These are phyloP conservation scores for Heliamphora exappendiculata DNA, from an alignment of 148 eudicot species.

Conservation along the genomic window DNA sequence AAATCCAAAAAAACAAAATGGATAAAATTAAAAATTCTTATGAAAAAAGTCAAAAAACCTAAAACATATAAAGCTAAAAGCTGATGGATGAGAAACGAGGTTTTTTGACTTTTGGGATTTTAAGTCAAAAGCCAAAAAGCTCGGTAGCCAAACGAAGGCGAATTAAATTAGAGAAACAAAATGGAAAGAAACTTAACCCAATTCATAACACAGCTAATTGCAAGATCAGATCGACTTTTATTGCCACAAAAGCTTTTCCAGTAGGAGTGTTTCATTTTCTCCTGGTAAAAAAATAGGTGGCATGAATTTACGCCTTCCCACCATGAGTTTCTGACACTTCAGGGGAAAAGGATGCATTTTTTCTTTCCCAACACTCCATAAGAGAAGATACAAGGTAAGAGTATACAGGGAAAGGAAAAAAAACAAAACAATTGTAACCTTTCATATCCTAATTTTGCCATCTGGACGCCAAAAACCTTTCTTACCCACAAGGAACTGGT, in stretches of 20 bases:
- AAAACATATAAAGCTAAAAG: no score
- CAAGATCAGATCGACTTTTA: not conserved
- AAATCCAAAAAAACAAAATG: no score
- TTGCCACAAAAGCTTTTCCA: not conserved
- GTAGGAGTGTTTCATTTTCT: not conserved
- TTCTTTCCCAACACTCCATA: not conserved
- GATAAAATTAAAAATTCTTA: no score
- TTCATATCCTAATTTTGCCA: slow-evolving; percentile 16
- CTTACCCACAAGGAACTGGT: slow-evolving; percentile 61
- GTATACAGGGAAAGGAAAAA: not conserved
- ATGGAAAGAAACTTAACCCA: no score
- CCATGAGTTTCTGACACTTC: not conserved
- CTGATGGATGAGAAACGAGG: no score
- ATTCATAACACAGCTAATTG: not conserved
- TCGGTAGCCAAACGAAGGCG: no score
- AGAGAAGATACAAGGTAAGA: not conserved
- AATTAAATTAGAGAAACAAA: no score
- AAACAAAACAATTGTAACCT: not conserved
- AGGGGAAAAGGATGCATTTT: not conserved
- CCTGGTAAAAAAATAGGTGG: not conserved
- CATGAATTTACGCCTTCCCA: not conserved
- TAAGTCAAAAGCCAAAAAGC: no score
- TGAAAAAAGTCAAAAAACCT: no score
- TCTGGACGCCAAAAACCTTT: slow-evolving; percentile 80
- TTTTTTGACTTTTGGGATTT: no score